phyloP scores from a whole-genome alignment of 2,329 filamentous ascomycete species.

The Talaromyces islandicus region DNA sequence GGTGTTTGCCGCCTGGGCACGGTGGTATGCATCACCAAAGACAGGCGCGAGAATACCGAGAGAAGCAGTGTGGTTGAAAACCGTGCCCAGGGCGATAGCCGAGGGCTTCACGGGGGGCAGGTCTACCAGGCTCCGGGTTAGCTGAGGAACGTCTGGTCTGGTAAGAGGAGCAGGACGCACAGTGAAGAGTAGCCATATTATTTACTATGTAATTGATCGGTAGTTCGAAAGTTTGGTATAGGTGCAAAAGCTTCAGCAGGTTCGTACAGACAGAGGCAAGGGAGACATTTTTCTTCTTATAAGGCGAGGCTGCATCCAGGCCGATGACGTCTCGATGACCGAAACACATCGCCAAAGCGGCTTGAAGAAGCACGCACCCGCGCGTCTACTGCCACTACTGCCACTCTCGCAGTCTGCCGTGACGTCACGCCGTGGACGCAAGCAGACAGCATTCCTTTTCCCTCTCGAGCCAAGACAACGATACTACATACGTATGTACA shows the following conservation, averaged over 20 bases:
- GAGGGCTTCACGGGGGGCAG: constrained; percentile 90
- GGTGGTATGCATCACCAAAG: constrained; percentile 92
- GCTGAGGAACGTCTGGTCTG: neutral
- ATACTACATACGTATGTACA: no score
- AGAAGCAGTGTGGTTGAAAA: constrained; percentile 91
- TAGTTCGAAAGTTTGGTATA: neutral
- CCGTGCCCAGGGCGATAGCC: constrained; percentile 89
- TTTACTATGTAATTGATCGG: neutral
- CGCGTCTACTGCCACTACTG: neutral
- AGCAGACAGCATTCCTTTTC: neutral
- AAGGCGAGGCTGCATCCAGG: neutral
- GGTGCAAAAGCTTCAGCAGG: neutral
- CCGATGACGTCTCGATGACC: constrained; percentile 12
- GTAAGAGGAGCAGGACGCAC: constrained; percentile 4
- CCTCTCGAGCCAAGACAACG: no score
- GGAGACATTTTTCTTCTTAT: neutral
- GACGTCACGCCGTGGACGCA: neutral
- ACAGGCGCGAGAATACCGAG: constrained; percentile 80
- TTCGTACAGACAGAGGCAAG: neutral
- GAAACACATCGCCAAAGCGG: neutral
- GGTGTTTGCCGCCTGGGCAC: constrained; percentile 82
- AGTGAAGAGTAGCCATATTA: constrained; percentile 11
- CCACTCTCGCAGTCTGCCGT: neutral
- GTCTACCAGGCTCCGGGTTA: constrained; percentile 39
- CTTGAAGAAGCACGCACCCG: neutral